phyloP scores from a whole-genome alignment of 345 rosid species.

The Cardamine chenopodiifolia region DNA sequence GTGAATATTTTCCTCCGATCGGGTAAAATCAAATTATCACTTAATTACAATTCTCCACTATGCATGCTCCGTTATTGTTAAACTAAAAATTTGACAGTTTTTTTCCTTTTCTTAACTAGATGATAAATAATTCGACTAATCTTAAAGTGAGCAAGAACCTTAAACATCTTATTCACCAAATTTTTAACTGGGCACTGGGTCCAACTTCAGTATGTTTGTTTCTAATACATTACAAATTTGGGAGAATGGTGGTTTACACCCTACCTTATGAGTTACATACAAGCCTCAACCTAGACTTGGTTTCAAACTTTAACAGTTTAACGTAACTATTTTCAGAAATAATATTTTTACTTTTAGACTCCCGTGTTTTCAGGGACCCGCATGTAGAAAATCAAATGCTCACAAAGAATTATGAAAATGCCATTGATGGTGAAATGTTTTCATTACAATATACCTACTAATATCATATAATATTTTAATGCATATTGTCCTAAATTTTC shows the following conservation, averaged over 20 bases:
- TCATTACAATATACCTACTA: neutral
- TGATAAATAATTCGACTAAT: too few relatives aligned
- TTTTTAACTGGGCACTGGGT: too few relatives aligned
- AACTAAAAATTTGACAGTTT: too few relatives aligned
- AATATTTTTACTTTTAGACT: neutral
- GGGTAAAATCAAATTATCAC: neutral
- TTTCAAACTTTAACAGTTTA: neutral
- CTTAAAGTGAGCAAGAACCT: neutral
- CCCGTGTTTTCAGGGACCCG: conserved; percentile 3
- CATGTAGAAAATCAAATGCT: conserved; percentile 6
- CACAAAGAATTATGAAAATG: neutral
- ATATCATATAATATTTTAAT: conserved; percentile 2
- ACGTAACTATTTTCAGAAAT: neutral
- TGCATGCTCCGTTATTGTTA: too few relatives aligned
- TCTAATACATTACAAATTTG: neutral
- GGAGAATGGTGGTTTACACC: neutral
- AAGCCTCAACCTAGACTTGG: neutral
- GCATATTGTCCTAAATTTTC: conserved; percentile 13
- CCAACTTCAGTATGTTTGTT: too few relatives aligned
- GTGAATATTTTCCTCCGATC: neutral
- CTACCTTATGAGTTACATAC: neutral
- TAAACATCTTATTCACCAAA: neutral
- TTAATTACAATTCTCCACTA: neutral
- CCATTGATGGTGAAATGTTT: conserved; percentile 7
- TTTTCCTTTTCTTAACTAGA: too few relatives aligned